Base-by-base conservation (phyloP, 306 rosid genomes). In the Amphicarpaea edgeworthii region DNA sequence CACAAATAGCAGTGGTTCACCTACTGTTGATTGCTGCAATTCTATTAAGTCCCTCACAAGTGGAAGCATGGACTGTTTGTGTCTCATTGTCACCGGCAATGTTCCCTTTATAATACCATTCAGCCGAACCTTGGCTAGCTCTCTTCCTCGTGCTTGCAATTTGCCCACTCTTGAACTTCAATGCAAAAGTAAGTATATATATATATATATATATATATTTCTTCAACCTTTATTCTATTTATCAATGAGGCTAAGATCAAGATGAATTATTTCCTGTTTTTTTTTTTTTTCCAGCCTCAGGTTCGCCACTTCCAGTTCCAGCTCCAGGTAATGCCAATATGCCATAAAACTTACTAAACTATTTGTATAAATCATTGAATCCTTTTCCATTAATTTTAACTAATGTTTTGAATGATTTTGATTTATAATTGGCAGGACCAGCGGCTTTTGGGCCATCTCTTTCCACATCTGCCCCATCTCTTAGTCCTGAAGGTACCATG, bases 111-210 rank as follows among this genome's bases (percentile, higher is more conserved):
- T 19, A 70, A 0, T 92, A n/a, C 97, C 99, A 14, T 69, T 95
- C 81, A 95, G 92, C 78, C 77, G 96, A 30, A 73, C 97, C 16
- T 77, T 89, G 17, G 99, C 90, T 72, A 82, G 92, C 63, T 85
- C 99, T 49, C 99, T 95, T 78, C 99, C 99, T 54, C 92, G 93
- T 47, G 97, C 97, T 72, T 95, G 99, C 86, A 86, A 86, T 69
- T 40, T 88, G 91, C 83, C 93, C 3, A 85, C 91, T 12, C 88
- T 95, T 61, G 96, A 97, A 2, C 69, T 95, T 83, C 96, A 90
- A 71, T 95, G 95, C 90, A 87, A 86, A 84, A 74, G 95, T 89
- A 82, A n/a, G n/a, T 2, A 4, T 7, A 61, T 12, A 17, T 55
- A 2, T 70, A 10, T 16, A n/a, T n/a, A 82, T 2, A 4, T 7